Conservation (phyloP, 1,284 basidiomycete species). For the Puccinia coronata region DNA sequence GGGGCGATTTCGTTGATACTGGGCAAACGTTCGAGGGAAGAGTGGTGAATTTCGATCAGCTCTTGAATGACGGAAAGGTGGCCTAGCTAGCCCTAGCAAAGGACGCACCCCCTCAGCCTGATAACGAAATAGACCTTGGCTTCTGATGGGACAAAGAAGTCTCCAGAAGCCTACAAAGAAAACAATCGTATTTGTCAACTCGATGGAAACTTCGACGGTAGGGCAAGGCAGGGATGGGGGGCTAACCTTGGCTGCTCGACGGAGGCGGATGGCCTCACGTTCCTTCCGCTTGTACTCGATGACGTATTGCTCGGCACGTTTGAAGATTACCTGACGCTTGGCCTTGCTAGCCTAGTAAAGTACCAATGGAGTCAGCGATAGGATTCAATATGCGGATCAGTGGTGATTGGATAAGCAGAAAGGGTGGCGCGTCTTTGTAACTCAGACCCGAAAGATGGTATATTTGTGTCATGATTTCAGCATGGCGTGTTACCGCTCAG, state of each 20-base stretch:
- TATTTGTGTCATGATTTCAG: conserved; percentile 63
- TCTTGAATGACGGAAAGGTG: conserved; percentile 51
- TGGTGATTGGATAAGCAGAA: background rate
- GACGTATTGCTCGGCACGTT: conserved; percentile 97
- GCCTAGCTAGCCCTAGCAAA: conserved; percentile 43
- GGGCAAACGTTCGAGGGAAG: conserved; percentile 24
- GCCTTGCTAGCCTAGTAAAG: conserved; percentile 72
- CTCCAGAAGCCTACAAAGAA: conserved; percentile 68
- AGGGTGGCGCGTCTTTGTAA: conserved; percentile 9
- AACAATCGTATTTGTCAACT: background rate
- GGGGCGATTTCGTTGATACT: conserved; percentile 99
- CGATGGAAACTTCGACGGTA: too few relatives aligned
- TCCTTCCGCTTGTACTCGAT: conserved; percentile 93
- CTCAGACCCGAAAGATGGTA: conserved; percentile 99
- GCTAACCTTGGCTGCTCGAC: conserved; percentile 75
- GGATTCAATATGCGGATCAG: conserved; percentile 43
- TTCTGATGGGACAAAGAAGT: conserved; percentile 96
- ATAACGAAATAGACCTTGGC: conserved; percentile 98
- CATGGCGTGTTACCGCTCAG: conserved; percentile 54
- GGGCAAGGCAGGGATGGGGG: background rate
- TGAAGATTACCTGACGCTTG: conserved; percentile 97
- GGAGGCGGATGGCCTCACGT: conserved; percentile 94
- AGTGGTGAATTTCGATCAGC: conserved; percentile 50
- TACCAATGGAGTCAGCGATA: conserved; percentile 6
- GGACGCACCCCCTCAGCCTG: conserved; percentile 66